These are phyloP conservation scores for Leishmania lainsoni DNA, from an alignment of 208 protist genomes.

Conservation along the genomic window DNA sequence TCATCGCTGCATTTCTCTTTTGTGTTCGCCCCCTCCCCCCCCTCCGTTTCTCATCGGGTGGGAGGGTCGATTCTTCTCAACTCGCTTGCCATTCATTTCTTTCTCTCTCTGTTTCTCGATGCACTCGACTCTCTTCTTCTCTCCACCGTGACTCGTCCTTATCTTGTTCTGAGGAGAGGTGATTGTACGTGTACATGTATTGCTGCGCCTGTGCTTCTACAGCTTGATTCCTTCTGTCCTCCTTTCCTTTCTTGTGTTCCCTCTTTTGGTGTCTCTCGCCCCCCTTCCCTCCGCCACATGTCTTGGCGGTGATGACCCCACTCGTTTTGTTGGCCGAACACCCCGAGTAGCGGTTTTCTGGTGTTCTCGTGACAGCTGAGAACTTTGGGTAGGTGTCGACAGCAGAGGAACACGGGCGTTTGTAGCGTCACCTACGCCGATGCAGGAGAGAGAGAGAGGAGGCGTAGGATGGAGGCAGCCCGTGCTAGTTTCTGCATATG, in stretches of 20 bases:
- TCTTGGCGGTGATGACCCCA: neutral
- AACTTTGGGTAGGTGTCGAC: no score
- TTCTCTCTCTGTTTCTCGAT: neutral
- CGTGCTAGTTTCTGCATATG: neutral
- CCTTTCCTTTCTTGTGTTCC: neutral
- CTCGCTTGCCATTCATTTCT: neutral
- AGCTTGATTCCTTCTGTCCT: neutral
- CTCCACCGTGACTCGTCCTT: neutral
- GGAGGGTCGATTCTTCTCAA: no score
- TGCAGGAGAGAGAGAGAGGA: neutral
- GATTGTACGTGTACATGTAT: neutral
- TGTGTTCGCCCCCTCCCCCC: neutral
- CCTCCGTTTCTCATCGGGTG: no score
- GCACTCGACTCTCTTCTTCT: slow-evolving; percentile 8
- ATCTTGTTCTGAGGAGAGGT: no score
- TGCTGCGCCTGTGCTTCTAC: neutral
- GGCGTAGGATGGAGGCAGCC: no score
- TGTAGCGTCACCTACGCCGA: neutral
- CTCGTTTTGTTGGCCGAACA: neutral
- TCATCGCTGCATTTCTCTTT: neutral
- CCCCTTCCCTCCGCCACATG: neutral
- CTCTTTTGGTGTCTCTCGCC: neutral
- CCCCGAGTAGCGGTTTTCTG: neutral
- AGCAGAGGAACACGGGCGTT: neutral
- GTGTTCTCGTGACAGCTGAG: neutral